Evolutionary conservation across 805 yeast genomes (phyloP), one percentile per base, ranked within the genome.

Genomic region (Metschnikowia picachoensis): DNA sequence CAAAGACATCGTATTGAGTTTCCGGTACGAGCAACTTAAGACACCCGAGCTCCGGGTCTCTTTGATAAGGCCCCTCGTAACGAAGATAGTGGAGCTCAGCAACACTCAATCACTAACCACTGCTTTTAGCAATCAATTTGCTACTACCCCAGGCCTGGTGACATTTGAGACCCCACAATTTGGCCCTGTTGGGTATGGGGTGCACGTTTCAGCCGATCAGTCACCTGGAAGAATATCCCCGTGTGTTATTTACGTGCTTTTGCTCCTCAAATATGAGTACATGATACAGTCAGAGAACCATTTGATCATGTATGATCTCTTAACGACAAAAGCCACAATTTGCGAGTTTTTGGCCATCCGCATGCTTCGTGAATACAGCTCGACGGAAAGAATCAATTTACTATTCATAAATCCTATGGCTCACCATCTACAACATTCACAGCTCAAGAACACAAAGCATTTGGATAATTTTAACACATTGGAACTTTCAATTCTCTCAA

Each of bases 301-400:
- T 47, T 56, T 69, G 47, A 62, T 70, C 14, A 55, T 61, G 46
- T 68, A 55, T 47, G 76, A 71, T 34, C 56, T 70, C 37, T 57
- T 70, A 42, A 47, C 47, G 12, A 76, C 83, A 3, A 70, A 79
- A 43, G 73, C 82, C 30, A 70, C 64, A 46, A 65, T 77, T 4
- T 79, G 83, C 54, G 83, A 79, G 58, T 54, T 76, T n/a, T 61
- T 78, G 31, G 79, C 82, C 2, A 65, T 76, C 16, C 63, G 79
- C 49, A 66, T 79, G 58, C 62, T 78, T 29, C 61, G 75, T 37
- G 81, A 76, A 46, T 75, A 70, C 50, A 66, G 65, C 36, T 64
- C 71, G 3, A 62, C 59, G 30, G 73, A 69, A 44, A 58, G 80
- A 36, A 73, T 78, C 35, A 70, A 74, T 50, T 62, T 74, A 28